Base-by-base conservation (phyloP, 768 basidiomycete genomes). In the Lactarius pseudohatsudake region DNA sequence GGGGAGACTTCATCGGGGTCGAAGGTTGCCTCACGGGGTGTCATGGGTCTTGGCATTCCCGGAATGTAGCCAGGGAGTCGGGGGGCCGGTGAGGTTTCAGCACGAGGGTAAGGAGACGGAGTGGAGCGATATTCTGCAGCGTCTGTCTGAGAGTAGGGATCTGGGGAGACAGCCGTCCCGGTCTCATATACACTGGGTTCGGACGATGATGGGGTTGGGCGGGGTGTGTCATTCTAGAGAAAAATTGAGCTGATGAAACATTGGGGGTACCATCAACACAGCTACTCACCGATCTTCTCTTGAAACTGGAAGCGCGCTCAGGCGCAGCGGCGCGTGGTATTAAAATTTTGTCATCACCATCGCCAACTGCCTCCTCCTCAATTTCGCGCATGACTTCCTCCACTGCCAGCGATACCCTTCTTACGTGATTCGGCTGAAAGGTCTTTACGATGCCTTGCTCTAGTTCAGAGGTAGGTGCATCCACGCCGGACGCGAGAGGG, bases 31-130 rank as follows among this genome's bases (percentile, higher is more conserved):
- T 91, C 89, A 64, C 86, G 87, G n/a, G 92, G 92, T 7, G 92
- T 94, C 89, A 94, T 92, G 20, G 92, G 92, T 50, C 92, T 81
- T 26, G 90, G 90, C 92, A 94, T 94, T 13, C 92, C 92, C 28
- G 92, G 92, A 64, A 92, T 86, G 76, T 94, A 94, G 16, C 92
- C 92, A 62, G 92, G 92, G 26, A 91, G 73, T 47, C 85, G 81
- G 53, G 83, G 81, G 0, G 77, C 76, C 38, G 83, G 83, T 36
- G 83, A 84, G n/a, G 76, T 75, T 16, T 79, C 84, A 54, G 85
- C 84, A 56, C 85, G 77, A 66, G 77, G 76, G 56, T 77, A 79
- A 32, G 87, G 87, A 28, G 86, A 79, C 53, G 89, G 88, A 2
- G 87, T 88, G 58, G 84, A 76, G n/a, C 81, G 83, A 47, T 79